These are phyloP conservation scores for Agaricus blazei DNA, from an alignment of 768 basidiomycete genomes.

Conservation along the genomic window DNA sequence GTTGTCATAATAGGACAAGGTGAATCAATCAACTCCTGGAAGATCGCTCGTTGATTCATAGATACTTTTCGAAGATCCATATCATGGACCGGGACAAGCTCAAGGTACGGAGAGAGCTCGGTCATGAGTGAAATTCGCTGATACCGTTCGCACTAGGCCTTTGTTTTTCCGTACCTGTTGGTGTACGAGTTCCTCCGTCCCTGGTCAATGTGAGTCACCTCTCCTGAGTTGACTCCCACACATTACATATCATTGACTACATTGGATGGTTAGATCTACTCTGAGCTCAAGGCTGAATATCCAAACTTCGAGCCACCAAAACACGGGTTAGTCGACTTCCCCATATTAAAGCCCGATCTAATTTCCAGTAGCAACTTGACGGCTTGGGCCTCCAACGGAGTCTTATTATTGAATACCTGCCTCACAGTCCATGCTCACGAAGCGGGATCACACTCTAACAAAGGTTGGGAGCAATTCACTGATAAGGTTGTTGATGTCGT, in stretches of 20 bases:
- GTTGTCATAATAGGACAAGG: slow-evolving; percentile 85
- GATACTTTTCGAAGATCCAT: slow-evolving; percentile 51
- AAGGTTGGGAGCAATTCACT: slow-evolving; percentile 92
- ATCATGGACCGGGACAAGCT: slow-evolving; percentile 76
- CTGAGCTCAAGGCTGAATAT: slow-evolving; percentile 79
- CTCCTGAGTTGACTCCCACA: too few relatives aligned
- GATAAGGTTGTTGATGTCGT: slow-evolving; percentile 73
- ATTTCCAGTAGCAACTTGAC: slow-evolving; percentile 59
- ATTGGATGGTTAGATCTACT: slow-evolving; percentile 62
- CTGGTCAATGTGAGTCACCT: slow-evolving; percentile 61
- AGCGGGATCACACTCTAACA: slow-evolving; percentile 78
- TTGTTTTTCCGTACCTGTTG: slow-evolving; percentile 85
- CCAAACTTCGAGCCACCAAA: slow-evolving; percentile 72
- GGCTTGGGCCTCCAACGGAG: slow-evolving; percentile 79
- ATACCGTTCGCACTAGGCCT: slow-evolving; percentile 45
- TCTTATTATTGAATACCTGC: slow-evolving; percentile 89
- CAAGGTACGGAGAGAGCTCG: slow-evolving; percentile 51
- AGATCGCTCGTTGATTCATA: not conserved
- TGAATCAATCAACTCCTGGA: slow-evolving; percentile 12
- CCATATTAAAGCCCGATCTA: not conserved
- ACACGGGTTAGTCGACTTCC: slow-evolving; percentile 61
- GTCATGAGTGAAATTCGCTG: slow-evolving; percentile 2
- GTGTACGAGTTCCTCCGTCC: slow-evolving; percentile 74
- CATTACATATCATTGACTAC: too few relatives aligned
- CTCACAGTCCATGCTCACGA: slow-evolving; percentile 76